These are phyloP conservation scores for Elongisporangium prolatum DNA, from an alignment of 352 stramenopile species.

Conservation along the genomic window DNA sequence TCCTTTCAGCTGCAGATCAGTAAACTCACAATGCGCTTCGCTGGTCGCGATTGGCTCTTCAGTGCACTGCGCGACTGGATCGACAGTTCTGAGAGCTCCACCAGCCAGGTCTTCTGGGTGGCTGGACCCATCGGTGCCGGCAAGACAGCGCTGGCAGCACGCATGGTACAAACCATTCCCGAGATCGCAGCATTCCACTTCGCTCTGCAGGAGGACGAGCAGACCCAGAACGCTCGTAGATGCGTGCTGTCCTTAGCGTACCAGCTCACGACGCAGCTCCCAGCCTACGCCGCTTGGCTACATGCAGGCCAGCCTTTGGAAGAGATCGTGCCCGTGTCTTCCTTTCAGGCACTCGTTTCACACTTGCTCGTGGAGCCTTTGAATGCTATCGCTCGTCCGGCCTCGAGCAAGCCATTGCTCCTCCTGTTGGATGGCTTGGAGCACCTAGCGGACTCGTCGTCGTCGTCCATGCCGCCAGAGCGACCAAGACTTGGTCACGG, in stretches of 20 bases:
- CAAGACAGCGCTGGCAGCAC: slow-evolving; percentile 58
- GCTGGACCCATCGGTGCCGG: slow-evolving; percentile 64
- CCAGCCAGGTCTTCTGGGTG: slow-evolving; percentile 61
- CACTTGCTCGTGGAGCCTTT: slow-evolving; percentile 58
- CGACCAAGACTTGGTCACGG: neutral
- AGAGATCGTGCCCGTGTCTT: slow-evolving; percentile 72
- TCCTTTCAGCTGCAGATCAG: slow-evolving; percentile 75
- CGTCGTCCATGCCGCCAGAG: slow-evolving; percentile 6
- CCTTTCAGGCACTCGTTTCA: slow-evolving; percentile 41
- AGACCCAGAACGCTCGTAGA: slow-evolving; percentile 58
- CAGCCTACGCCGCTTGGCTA: slow-evolving; percentile 59
- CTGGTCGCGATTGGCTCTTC: slow-evolving; percentile 62
- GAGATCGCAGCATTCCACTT: slow-evolving; percentile 78
- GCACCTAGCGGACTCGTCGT: slow-evolving; percentile 25
- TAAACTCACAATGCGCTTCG: slow-evolving; percentile 58
- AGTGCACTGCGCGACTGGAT: slow-evolving; percentile 44
- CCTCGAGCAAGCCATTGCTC: slow-evolving; percentile 49
- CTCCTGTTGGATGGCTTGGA: slow-evolving; percentile 67
- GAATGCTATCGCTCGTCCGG: slow-evolving; percentile 50
- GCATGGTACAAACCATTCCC: slow-evolving; percentile 58
- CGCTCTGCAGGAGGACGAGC: slow-evolving; percentile 63
- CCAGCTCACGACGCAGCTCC: slow-evolving; percentile 69
- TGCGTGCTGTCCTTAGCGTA: slow-evolving; percentile 71
- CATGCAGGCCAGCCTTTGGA: slow-evolving; percentile 67
- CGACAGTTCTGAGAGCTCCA: slow-evolving; percentile 11